These are phyloP conservation scores for Eucalyptus guilfoylei DNA, from an alignment of 345 rosid genomes.

Conservation along the genomic window DNA sequence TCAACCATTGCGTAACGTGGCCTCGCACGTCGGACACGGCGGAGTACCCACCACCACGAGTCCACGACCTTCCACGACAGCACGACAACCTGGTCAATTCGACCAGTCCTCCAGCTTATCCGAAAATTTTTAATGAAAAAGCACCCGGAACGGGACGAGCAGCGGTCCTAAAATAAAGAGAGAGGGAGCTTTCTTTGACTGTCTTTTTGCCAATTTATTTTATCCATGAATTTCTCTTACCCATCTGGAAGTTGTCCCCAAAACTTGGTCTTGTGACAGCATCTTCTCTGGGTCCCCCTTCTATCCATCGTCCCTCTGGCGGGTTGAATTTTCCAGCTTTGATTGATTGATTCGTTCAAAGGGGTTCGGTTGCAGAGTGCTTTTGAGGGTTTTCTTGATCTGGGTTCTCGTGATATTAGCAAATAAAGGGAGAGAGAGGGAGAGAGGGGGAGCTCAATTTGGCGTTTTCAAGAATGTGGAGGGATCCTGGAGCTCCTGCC, in stretches of 20 bases:
- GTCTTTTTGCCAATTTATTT: not conserved
- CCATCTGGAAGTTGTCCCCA: not conserved
- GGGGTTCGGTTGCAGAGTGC: not conserved
- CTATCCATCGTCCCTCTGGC: not conserved
- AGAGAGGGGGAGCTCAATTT: not conserved
- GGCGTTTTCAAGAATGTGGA: conserved; percentile 45
- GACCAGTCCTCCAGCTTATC: not conserved
- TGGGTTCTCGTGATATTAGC: not conserved
- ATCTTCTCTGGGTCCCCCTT: not conserved
- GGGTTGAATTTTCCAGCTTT: not conserved
- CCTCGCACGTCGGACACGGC: not conserved
- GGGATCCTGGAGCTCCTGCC: conserved; percentile 43
- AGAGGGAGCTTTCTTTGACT: not conserved
- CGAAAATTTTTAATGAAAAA: not conserved
- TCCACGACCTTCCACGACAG: not conserved
- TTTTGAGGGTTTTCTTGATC: not conserved
- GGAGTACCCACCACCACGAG: not conserved
- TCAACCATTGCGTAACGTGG: not conserved
- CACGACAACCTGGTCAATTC: not conserved
- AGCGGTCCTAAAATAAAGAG: not conserved
- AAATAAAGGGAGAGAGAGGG: not conserved
- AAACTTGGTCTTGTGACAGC: not conserved
- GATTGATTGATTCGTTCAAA: not conserved
- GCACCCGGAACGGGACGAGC: not conserved
- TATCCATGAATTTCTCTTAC: not conserved